These are phyloP conservation scores for Zelopaecilomyces penicillatus DNA, from an alignment of 2,329 filamentous ascomycete genomes.

Conservation along the genomic window DNA sequence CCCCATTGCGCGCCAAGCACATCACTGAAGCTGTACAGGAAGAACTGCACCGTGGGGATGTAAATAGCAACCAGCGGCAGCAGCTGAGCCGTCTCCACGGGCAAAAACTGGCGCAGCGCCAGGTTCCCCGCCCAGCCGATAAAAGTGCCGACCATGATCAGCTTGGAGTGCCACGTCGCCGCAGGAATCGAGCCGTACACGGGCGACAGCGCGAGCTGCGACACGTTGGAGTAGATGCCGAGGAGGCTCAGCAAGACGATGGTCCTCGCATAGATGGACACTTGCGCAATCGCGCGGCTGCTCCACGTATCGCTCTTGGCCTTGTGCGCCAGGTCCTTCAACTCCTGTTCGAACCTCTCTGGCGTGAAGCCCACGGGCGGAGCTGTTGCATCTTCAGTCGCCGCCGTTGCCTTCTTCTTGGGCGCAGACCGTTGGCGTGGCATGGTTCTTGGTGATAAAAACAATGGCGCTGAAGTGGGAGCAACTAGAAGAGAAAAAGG, in stretches of 20 bases:
- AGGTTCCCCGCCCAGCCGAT: constrained; percentile 64
- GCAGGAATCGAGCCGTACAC: constrained; percentile 82
- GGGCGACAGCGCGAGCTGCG: constrained; percentile 70
- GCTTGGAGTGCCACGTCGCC: constrained; percentile 59
- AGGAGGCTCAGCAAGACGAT: constrained; percentile 23
- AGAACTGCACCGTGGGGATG: constrained; percentile 64
- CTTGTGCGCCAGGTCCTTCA: constrained; percentile 41
- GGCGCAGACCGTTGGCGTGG: neutral
- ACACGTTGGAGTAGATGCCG: constrained; percentile 60
- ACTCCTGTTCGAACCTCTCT: constrained; percentile 46
- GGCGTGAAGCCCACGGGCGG: constrained; percentile 32
- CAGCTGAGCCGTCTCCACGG: constrained; percentile 41
- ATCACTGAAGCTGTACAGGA: constrained; percentile 59
- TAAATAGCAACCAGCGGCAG: constrained; percentile 69
- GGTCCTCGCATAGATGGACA: constrained; percentile 28
- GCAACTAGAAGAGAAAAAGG: neutral
- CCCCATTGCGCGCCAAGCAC: constrained; percentile 61
- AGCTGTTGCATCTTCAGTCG: constrained; percentile 2
- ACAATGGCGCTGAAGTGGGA: neutral
- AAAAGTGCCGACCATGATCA: constrained; percentile 58
- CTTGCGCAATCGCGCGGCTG: constrained; percentile 28
- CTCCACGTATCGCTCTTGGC: constrained; percentile 23
- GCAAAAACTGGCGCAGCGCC: constrained; percentile 37
- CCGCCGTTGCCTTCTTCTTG: neutral
- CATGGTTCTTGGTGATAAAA: neutral